Conservation (phyloP, 306 rosid species). For the Malus fusca region DNA sequence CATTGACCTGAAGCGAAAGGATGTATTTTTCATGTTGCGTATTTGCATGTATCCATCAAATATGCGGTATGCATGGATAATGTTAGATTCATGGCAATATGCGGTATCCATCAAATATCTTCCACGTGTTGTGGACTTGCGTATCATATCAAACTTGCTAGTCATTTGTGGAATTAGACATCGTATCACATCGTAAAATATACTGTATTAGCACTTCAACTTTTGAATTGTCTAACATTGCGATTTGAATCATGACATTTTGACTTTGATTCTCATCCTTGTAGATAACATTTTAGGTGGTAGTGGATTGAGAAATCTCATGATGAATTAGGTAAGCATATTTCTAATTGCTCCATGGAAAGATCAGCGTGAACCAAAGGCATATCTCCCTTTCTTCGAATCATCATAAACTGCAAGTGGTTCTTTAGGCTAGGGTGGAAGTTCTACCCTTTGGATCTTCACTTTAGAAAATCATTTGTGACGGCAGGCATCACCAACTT, state of each 20-base stretch:
- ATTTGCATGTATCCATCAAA: too few species aligned
- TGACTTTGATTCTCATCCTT: conserved; percentile 5
- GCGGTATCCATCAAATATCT: neutral
- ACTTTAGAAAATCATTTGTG: neutral
- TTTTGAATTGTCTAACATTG: neutral
- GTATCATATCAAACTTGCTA: neutral
- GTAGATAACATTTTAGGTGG: conserved; percentile 15
- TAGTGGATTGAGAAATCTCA: conserved; percentile 16
- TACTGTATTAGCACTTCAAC: neutral
- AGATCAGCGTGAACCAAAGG: neutral
- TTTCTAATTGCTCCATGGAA: neutral
- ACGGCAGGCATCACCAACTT: neutral
- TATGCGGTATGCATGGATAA: neutral
- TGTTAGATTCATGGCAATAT: neutral
- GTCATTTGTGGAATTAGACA: neutral
- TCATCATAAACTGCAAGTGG: neutral
- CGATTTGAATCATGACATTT: conserved; percentile 1
- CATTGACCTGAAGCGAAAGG: neutral
- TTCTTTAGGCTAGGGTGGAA: neutral
- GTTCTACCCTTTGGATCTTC: neutral
- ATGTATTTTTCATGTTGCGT: neutral
- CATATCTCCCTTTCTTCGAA: neutral
- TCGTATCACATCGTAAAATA: neutral
- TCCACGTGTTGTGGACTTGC: neutral
- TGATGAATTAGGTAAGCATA: neutral